Evolutionary conservation across 2,329 filamentous ascomycete genomes (phyloP), one percentile per base, ranked within the genome.

Genomic region (Neopestalotiopsis sp.): DNA sequence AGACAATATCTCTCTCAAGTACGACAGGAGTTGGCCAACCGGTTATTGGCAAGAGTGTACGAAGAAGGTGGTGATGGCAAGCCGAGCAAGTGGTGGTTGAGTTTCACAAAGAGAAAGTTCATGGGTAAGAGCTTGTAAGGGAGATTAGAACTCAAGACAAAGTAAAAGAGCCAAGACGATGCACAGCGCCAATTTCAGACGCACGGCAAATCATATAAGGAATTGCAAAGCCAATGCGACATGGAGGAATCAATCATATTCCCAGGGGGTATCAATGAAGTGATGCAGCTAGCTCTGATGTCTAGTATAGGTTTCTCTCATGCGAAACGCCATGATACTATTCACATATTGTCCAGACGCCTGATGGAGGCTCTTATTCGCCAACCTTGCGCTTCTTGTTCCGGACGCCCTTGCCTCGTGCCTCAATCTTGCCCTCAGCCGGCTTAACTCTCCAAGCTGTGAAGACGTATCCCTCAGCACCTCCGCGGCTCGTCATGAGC

Each of bases 61-160:
- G 91, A 92, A 67, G 94, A 95, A 84, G 74, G 87, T 81, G 81
- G 89, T 79, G 82, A 95, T 86, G 81, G 93, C 83, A 89, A 88
- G 82, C 89, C 89, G 67, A 88, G 85, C 81, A 89, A 97, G 90
- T 98, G 95, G 94, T 99, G 96, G 96, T 83, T 99, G 80, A 98
- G 96, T 87, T 99, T 98, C 81, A 94, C 93, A 67, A 98, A 98
- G 91, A 91, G 96, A 84, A 98, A 98, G 90, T 99, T 99, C 80
- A 98, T 99, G 96, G 95, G 95, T 81, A 98, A 98, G 90, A 89
- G 89, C 74, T 85, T 96, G 83, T 95, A 86, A 80, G 45, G 42
- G 10, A 30, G 3, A 13, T 14, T 38, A 38, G 14, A 17, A 12
- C 12, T 38, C 30, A 17, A 40, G 13, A 34, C 9, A 17, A 40